A percentile compares a stretch with the other conserved stretches of the same genome.
Evolutionary conservation across 2,329 filamentous ascomycete species (phyloP).

Genomic region (Phaeosphaeriaceae sp.): DNA sequence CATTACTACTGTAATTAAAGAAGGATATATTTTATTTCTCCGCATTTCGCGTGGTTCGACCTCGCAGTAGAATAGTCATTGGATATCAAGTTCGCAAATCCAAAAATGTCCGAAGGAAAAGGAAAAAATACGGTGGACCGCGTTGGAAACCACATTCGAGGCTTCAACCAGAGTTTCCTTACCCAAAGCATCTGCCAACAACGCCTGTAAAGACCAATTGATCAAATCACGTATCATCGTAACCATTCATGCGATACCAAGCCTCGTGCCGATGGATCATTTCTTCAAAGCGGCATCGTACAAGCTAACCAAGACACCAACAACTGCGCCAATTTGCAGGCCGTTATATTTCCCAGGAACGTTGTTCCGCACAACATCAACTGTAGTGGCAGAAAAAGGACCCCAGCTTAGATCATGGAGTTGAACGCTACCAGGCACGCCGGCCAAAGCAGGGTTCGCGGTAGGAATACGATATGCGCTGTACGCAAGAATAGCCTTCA

Average conservation of each 20-base stretch:
- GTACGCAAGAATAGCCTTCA: slow-evolving; percentile 82
- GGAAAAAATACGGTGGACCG: neutral
- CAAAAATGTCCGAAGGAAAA: neutral
- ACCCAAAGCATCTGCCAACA: neutral
- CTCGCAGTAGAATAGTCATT: neutral
- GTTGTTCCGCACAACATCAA: slow-evolving; percentile 68
- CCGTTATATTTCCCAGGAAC: slow-evolving; percentile 76
- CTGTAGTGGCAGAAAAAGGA: slow-evolving; percentile 65
- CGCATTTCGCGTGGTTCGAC: neutral
- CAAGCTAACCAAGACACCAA: slow-evolving; percentile 72
- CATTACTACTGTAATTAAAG: too few species aligned
- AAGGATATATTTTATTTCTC: neutral
- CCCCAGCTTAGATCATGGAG: slow-evolving; percentile 55
- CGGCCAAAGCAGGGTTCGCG: slow-evolving; percentile 19
- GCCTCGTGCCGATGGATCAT: slow-evolving; percentile 14
- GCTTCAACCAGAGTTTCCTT: neutral
- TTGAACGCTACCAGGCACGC: slow-evolving; percentile 60
- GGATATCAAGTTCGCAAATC: neutral
- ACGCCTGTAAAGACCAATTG: slow-evolving; percentile 4
- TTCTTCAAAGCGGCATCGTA: slow-evolving; percentile 80
- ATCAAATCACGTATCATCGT: slow-evolving; percentile 2
- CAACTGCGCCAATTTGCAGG: slow-evolving; percentile 70
- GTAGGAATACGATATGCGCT: slow-evolving; percentile 69
- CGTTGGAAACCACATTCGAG: neutral
- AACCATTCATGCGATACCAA: neutral